Evolutionary conservation across 169 alveolate genomes (phyloP).

Genomic region (Plasmodium relictum): DNA sequence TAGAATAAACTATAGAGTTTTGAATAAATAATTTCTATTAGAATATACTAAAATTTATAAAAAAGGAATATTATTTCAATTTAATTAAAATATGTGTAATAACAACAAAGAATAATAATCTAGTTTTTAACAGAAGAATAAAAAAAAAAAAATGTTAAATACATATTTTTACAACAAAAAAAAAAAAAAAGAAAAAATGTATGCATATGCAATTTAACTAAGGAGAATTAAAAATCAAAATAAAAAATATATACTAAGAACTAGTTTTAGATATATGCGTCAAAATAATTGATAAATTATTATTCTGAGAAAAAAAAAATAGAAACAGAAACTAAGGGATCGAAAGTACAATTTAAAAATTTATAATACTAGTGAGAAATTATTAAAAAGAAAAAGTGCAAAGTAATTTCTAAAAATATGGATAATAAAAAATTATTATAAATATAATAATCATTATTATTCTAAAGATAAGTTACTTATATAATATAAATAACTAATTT

Average conservation of each 20-base stretch:
- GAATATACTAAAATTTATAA: no score
- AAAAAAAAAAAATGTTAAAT: no score
- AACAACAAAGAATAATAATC: no score
- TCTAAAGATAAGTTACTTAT: no score
- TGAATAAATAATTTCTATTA: no score
- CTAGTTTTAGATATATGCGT: not conserved
- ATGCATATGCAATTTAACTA: not conserved
- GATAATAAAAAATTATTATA: not conserved
- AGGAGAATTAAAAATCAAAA: no score
- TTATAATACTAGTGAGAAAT: conserved; percentile 12
- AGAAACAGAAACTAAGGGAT: not conserved
- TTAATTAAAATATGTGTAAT: no score
- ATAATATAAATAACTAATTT: no score
- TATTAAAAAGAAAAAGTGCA: conserved; percentile 3
- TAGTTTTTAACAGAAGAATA: no score
- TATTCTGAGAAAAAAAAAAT: conserved; percentile 2
- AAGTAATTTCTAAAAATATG: conserved; percentile 12
- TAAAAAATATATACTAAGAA: not conserved
- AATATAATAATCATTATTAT: no score
- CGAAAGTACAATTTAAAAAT: not conserved
- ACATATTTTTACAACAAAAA: not conserved
- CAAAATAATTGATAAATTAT: not conserved
- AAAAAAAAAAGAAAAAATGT: conserved; percentile 3
- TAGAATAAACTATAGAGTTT: no score
- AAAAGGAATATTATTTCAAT: no score